A percentile compares a stretch with the other conserved stretches of the same genome.
Conservation (phyloP, 2,329 filamentous ascomycete species). For the Fusarium coicis region DNA sequence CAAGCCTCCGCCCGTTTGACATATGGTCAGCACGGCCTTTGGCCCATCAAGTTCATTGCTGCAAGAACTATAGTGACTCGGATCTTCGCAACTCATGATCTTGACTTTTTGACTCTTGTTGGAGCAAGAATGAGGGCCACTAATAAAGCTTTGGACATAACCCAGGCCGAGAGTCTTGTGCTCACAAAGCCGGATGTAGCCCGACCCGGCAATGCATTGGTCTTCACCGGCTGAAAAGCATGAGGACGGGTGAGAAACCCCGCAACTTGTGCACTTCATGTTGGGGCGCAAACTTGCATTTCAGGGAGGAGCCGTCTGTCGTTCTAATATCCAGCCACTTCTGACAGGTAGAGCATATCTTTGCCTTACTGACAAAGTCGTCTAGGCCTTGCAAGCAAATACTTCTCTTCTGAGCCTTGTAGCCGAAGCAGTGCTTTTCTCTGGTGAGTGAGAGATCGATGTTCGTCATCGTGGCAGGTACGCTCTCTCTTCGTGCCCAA, state of each 20-base stretch:
- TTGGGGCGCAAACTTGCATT: not conserved
- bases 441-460: not conserved
- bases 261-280: not conserved
- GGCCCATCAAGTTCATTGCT: fast-evolving
- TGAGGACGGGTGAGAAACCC: not conserved
- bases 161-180: too few species aligned
- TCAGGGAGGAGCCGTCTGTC: not conserved
- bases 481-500: fast-evolving
- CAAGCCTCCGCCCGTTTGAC: not conserved
- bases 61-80: not conserved
- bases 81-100: not conserved
- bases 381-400: fast-evolving
- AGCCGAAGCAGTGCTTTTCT: not conserved
- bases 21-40: not conserved
- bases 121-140: too few species aligned
- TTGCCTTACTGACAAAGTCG: not conserved
- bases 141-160: too few species aligned
- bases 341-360: not conserved
- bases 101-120: not conserved
- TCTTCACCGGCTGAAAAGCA: fast-evolving
- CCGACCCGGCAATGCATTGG: not conserved
- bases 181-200: not conserved
- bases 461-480: fast-evolving
- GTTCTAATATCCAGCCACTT: not conserved
- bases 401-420: not conserved